Percentiles rank a stretch among this genome's conserved stretches.
phyloP scores from a whole-genome alignment of 495 filamentous ascomycete genomes.

The Haplographium delicatum region DNA sequence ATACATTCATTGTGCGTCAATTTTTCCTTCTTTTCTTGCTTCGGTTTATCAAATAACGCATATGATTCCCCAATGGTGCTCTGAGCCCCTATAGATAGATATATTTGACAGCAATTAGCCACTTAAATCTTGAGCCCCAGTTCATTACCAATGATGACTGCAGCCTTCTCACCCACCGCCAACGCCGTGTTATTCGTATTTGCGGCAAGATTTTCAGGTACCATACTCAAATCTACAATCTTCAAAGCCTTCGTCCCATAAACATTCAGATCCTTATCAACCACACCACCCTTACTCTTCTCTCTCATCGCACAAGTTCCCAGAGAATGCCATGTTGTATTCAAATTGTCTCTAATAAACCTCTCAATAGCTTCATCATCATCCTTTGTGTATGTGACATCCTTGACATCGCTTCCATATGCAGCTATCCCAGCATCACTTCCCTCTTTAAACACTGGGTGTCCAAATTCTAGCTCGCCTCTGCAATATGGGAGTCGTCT shows the following conservation, averaged over 20 bases:
- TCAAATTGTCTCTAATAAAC: constrained; percentile 30
- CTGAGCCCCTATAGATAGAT: too few relatives aligned
- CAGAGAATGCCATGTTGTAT: constrained; percentile 37
- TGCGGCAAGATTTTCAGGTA: constrained; percentile 53
- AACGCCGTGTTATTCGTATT: constrained; percentile 60
- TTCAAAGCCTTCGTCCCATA: constrained; percentile 44
- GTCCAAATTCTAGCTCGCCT: constrained; percentile 43
- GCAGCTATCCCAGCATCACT: constrained; percentile 29
- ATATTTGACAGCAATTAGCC: too few relatives aligned
- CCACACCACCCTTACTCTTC: constrained; percentile 37
- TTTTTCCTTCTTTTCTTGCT: too few relatives aligned
- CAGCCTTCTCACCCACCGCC: constrained; percentile 55
- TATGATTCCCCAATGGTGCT: too few relatives aligned
- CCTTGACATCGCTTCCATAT: constrained; percentile 23
- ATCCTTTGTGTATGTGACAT: constrained; percentile 30
- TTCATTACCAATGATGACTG: constrained; percentile 49
- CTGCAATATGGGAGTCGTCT: constrained; percentile 46
- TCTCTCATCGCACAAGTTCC: constrained; percentile 36
- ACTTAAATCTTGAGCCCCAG: constrained; percentile 33
- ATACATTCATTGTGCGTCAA: too few relatives aligned
- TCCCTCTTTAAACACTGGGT: constrained; percentile 43
- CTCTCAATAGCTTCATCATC: constrained; percentile 31
- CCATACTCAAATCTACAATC: constrained; percentile 50
- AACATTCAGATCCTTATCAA: constrained; percentile 49
- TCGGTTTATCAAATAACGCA: too few relatives aligned